Evolutionary conservation across 805 yeast genomes (phyloP).

Genomic region (Kurtzmaniella fragi): DNA sequence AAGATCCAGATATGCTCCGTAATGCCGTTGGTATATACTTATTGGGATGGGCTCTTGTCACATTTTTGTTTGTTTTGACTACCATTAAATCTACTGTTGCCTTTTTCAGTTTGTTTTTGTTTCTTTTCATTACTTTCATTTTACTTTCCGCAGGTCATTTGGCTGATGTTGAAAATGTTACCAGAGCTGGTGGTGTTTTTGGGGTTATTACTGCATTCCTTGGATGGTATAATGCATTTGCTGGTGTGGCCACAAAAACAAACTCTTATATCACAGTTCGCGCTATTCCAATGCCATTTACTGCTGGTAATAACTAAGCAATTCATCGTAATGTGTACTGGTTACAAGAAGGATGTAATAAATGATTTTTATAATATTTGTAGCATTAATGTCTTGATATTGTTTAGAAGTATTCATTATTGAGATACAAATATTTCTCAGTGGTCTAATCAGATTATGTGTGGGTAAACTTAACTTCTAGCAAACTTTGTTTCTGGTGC

Average conservation of each 20-base stretch:
- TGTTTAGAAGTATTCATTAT: no score
- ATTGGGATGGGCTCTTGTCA: conserved; percentile 61
- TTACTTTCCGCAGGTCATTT: conserved; percentile 51
- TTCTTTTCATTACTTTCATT: conserved; percentile 50
- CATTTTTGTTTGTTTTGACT: conserved; percentile 46
- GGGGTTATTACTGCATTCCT: conserved; percentile 52
- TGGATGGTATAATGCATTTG: conserved; percentile 62
- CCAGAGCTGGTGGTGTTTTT: conserved; percentile 58
- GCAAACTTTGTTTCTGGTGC: no score
- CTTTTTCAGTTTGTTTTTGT: conserved; percentile 52
- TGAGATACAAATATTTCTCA: no score
- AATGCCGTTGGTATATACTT: conserved; percentile 58
- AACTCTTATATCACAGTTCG: conserved; percentile 54
- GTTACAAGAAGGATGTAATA: no score
- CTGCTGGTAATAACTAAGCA: conserved; percentile 5
- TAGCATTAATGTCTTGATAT: no score
- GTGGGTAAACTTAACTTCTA: no score
- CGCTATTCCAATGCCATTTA: conserved; percentile 43
- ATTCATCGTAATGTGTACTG: conserved; percentile 4
- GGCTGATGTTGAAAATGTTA: conserved; percentile 32
- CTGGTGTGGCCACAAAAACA: conserved; percentile 53
- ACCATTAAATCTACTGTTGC: conserved; percentile 64
- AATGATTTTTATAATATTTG: no score
- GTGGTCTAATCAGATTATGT: no score
- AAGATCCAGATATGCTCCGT: conserved; percentile 28